Percentiles rank a stretch among this genome's conserved stretches.
phyloP scores from a whole-genome alignment of 2,329 filamentous ascomycete species.

The Pseudopyricularia cyperi region DNA sequence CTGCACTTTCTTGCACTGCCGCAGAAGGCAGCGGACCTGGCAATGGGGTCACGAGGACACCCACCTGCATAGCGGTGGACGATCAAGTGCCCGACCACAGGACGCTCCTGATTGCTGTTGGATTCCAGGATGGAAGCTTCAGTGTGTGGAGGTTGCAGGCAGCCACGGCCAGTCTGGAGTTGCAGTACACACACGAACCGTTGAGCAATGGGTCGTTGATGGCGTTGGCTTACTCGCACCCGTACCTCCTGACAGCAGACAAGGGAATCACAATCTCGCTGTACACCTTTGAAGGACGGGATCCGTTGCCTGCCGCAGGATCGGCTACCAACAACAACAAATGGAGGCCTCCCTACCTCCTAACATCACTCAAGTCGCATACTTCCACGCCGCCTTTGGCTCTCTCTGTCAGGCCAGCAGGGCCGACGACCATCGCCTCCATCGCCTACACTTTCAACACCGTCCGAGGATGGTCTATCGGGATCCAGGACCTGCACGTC shows the following conservation, averaged over 20 bases:
- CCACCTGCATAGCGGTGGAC: conserved; percentile 56
- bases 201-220: conserved; percentile 54
- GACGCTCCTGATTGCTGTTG: conserved; percentile 48
- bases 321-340: conserved; percentile 6
- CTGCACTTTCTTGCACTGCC: conserved; percentile 14
- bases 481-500: conserved; percentile 79
- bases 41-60: conserved; percentile 16
- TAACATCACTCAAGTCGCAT: conserved; percentile 71
- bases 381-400: conserved; percentile 68
- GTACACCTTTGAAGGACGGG: conserved; percentile 46
- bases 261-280: conserved; percentile 60
- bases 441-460: conserved; percentile 78
- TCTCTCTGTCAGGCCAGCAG: conserved; percentile 62
- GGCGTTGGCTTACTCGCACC: conserved; percentile 57
- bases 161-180: conserved; percentile 20
- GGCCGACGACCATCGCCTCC: conserved; percentile 57
- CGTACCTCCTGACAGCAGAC: conserved; percentile 71
- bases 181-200: conserved; percentile 44
- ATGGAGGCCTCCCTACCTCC: conserved; percentile 35
- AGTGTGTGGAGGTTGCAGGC: conserved; percentile 51
- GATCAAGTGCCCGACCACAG: conserved; percentile 28
- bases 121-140: conserved; percentile 61
- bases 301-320: conserved; percentile 3
- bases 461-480: conserved; percentile 72
- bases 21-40: conserved; percentile 7